A percentile compares a stretch with the other conserved stretches of the same genome.
These are phyloP conservation scores for Aspergillus sp. DNA, from an alignment of 2,329 filamentous ascomycete genomes.

Conservation along the genomic window DNA sequence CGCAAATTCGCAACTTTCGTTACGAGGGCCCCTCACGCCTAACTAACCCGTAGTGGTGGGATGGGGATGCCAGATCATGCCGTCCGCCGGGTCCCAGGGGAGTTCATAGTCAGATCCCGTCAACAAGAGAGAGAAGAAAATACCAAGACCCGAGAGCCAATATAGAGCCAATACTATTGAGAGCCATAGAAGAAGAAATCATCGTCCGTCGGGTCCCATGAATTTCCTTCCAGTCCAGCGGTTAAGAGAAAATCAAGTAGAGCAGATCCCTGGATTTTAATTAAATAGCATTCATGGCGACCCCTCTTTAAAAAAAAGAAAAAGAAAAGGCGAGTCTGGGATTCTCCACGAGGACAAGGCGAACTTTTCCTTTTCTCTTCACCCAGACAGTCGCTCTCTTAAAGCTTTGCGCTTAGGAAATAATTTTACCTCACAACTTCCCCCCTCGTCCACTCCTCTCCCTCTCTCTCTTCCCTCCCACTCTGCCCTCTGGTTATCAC, in stretches of 20 bases:
- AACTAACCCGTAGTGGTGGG: neutral
- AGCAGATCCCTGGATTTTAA: constrained; percentile 14
- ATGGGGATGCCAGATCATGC: neutral
- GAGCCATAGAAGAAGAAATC: constrained; percentile 7
- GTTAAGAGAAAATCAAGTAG: constrained; percentile 8
- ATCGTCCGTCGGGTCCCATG: neutral
- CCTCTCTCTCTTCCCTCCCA: constrained; percentile 20
- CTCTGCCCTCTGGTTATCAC: constrained; percentile 28
- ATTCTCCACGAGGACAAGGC: constrained; percentile 10
- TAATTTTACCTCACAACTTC: constrained; percentile 42
- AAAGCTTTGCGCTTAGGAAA: constrained; percentile 38
- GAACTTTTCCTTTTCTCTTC: constrained; percentile 17
- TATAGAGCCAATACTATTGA: constrained; percentile 12
- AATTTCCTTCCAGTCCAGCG: constrained; percentile 9
- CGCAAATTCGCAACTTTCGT: constrained; percentile 1
- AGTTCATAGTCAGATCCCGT: neutral
- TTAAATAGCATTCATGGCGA: neutral
- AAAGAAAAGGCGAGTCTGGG: constrained; percentile 9
- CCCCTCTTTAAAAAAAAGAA: neutral
- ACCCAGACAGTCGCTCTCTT: constrained; percentile 1
- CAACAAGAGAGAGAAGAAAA: neutral
- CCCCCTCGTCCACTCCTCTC: constrained; percentile 16
- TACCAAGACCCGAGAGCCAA: constrained; percentile 12
- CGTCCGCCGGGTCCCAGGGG: neutral
- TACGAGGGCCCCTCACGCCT: neutral